Conservation (phyloP, 768 basidiomycete species). For the Lentinula guzmanii region DNA sequence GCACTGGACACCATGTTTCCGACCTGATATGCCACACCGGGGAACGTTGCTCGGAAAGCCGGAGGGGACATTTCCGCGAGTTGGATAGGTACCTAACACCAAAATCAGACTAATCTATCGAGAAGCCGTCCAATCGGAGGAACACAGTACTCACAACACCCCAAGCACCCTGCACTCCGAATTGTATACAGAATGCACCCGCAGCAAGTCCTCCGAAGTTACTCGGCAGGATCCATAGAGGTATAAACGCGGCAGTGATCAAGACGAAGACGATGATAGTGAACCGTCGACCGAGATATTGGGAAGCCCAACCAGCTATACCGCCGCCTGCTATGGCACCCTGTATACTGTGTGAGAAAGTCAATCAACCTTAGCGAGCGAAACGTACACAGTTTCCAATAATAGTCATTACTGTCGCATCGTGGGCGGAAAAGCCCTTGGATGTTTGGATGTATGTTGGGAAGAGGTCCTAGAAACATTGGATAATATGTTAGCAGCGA, state of each 20-base stretch:
- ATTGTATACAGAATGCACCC: constrained; percentile 83
- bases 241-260: constrained; percentile 57
- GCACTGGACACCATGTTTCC: constrained; percentile 76
- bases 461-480: constrained; percentile 52
- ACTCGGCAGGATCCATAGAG: constrained; percentile 78
- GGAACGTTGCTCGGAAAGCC: constrained; percentile 85
- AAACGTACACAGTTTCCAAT: constrained; percentile 60
- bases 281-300: constrained; percentile 75
- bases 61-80: constrained; percentile 82
- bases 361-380: background rate
- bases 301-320: constrained; percentile 66
- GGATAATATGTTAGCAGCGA: too few relatives aligned
- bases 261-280: constrained; percentile 64
- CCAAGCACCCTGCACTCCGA: constrained; percentile 90
- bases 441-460: constrained; percentile 65
- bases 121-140: background rate
- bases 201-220: constrained; percentile 66
- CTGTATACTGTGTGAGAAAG: background rate
- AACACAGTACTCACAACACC: constrained; percentile 59
- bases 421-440: constrained; percentile 52
- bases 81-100: constrained; percentile 57
- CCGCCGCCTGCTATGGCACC: constrained; percentile 51
- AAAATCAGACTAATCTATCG: too few relatives aligned
- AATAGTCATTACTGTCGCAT: constrained; percentile 72
- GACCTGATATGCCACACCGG: constrained; percentile 79